Percentiles rank a stretch among this genome's conserved stretches.
These are phyloP conservation scores for Colletotrichum sp. DNA, from an alignment of 2,329 filamentous ascomycete genomes.

Conservation along the genomic window DNA sequence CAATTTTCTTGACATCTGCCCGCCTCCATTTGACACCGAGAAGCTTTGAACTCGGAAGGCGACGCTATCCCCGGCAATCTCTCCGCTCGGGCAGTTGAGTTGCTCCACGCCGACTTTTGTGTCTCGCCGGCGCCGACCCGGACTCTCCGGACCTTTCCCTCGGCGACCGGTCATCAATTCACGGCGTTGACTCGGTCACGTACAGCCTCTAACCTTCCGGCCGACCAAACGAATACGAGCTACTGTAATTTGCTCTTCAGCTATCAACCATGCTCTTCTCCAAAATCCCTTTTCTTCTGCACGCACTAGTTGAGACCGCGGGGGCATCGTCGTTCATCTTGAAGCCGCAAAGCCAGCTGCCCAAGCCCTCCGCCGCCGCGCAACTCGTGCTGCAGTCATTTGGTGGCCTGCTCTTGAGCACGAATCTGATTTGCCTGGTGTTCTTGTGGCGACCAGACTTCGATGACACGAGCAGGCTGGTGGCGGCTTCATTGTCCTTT, in stretches of 20 bases:
- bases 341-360: slow-evolving; percentile 45
- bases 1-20: background rate
- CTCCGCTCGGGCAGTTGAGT: slow-evolving; percentile 2
- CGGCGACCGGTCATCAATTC: background rate
- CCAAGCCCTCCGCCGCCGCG: slow-evolving; percentile 41
- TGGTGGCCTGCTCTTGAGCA: slow-evolving; percentile 51
- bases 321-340: slow-evolving; percentile 53
- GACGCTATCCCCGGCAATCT: background rate
- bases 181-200: background rate
- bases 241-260: background rate
- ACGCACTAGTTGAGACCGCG: slow-evolving; percentile 43
- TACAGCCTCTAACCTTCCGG: background rate
- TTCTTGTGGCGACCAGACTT: slow-evolving; percentile 35
- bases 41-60: background rate
- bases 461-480: slow-evolving; percentile 34
- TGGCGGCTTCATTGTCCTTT: slow-evolving; percentile 46
- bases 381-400: slow-evolving; percentile 51
- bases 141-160: background rate
- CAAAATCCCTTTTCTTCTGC: slow-evolving; percentile 40
- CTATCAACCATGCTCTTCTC: slow-evolving; percentile 22
- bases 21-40: background rate
- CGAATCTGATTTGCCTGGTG: slow-evolving; percentile 46
- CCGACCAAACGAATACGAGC: background rate
- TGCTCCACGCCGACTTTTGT: slow-evolving; percentile 7
- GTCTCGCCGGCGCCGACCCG: background rate